Conservation (phyloP, 116 monocot genomes). For the Iris pallida region DNA sequence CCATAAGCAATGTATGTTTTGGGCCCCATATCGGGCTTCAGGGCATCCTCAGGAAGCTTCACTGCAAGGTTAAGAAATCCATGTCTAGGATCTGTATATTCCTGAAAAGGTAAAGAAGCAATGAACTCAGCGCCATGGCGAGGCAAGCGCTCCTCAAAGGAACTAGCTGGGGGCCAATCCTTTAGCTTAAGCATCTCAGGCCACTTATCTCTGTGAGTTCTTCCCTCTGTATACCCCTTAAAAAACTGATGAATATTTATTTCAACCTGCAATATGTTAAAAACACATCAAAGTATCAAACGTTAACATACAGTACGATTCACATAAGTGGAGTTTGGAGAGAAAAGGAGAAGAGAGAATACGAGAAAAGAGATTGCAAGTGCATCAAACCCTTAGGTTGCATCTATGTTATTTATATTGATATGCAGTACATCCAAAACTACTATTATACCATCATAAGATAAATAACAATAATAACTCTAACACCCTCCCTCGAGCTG, state of each 20-base stretch:
- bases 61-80: conserved; percentile 31
- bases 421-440: no score
- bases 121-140: conserved; percentile 37
- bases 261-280: conserved; percentile 19
- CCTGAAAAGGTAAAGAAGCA: conserved; percentile 39
- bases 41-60: conserved; percentile 29
- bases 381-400: no score
- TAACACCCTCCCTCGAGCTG: no score
- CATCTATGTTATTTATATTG: no score
- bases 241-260: conserved; percentile 35
- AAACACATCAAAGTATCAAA: neutral
- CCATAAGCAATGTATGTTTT: conserved; percentile 42
- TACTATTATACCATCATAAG: no score
- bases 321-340: no score
- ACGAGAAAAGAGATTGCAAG: no score
- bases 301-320: neutral
- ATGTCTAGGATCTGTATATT: conserved; percentile 39
- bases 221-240: conserved; percentile 25
- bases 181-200: conserved; percentile 56
- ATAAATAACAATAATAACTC: no score
- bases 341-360: no score
- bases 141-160: conserved; percentile 39
- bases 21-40: conserved; percentile 45
- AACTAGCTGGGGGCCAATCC: conserved; percentile 33
- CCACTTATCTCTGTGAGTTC: conserved; percentile 18